Percentiles rank a stretch among this genome's conserved stretches.
phyloP scores from a whole-genome alignment of 73 alveolate species.

The Tetrahymena malaccensis region DNA sequence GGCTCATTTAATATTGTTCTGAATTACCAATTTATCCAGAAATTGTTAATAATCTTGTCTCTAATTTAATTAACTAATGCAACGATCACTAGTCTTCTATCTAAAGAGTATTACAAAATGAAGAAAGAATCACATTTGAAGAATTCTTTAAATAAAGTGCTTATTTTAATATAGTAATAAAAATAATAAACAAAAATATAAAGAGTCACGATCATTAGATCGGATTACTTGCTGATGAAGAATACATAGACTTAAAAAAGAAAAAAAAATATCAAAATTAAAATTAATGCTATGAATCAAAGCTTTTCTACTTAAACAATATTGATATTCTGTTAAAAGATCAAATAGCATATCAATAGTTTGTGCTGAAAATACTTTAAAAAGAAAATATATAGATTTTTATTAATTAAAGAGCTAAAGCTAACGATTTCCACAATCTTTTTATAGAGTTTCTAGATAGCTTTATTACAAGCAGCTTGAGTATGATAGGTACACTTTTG shows the following conservation, averaged over 20 bases:
- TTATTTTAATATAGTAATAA: background rate
- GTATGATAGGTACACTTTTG: background rate
- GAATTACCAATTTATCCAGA: background rate
- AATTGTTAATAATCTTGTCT: background rate
- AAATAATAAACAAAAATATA: background rate
- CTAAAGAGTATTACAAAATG: background rate
- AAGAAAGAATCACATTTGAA: background rate
- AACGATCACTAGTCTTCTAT: background rate
- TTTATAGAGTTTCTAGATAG: background rate
- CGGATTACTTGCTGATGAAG: background rate
- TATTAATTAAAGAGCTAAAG: background rate
- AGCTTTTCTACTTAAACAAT: background rate
- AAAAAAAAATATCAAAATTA: background rate
- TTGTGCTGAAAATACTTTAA: background rate
- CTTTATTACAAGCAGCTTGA: background rate
- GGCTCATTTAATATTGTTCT: background rate
- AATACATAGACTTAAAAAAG: background rate
- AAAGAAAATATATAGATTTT: background rate
- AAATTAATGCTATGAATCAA: background rate
- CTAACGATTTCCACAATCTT: background rate
- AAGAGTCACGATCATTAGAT: background rate
- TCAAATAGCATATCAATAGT: background rate
- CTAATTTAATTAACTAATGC: background rate
- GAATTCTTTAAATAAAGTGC: background rate
- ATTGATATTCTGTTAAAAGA: background rate